Evolutionary conservation across 495 filamentous ascomycete species (phyloP), one percentile per base, ranked within the genome.

Genomic region (Lasiosphaeriaceae sp.): DNA sequence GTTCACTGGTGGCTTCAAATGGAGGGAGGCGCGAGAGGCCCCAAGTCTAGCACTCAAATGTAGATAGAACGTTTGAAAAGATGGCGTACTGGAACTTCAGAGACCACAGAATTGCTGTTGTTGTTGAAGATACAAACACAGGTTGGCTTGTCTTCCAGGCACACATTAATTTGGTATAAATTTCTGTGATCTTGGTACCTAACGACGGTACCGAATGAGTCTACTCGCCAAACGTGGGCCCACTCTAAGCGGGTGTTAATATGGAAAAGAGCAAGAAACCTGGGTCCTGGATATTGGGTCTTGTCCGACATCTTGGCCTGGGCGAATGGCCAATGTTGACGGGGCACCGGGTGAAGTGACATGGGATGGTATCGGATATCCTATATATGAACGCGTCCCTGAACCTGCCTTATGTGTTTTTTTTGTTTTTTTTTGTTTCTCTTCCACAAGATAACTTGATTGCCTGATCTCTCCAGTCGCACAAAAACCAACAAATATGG

Each of bases 221-320:
- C n/a, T n/a, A 46, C 45, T 20, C n/a, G 54, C 46, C 54, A 43
- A 22, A 49, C 11, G 26, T 17, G 24, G 0, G 20, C 2, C 31
- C 20, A n/a, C 31, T 56, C 22, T 51, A 21, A 35, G 29, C 19
- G 49, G 26, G 51, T n/a, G 52, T 52, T 57, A 61, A 61, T 61
- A 46, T 61, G 58, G 58, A 47, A 56, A 26, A 57, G 54, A 56
- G 34, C 21, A 34, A 31, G 54, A 54, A 61, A 61, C 59, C 59
- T 54, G 59, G 59, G 51, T 55, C 54, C 50, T 57, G 59, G 59
- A 57, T 57, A 61, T 61, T 61, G 50, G 26, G 31, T n/a, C n/a
- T 12, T 19, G 22, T 49, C 59, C 48, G 59, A 57, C 49, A 52
- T 21, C 54, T 61, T 56, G 54, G 54, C 53, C 31, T 34, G 31